Conservation (phyloP, 169 alveolate species). For the Plasmodium cynomolgi region DNA sequence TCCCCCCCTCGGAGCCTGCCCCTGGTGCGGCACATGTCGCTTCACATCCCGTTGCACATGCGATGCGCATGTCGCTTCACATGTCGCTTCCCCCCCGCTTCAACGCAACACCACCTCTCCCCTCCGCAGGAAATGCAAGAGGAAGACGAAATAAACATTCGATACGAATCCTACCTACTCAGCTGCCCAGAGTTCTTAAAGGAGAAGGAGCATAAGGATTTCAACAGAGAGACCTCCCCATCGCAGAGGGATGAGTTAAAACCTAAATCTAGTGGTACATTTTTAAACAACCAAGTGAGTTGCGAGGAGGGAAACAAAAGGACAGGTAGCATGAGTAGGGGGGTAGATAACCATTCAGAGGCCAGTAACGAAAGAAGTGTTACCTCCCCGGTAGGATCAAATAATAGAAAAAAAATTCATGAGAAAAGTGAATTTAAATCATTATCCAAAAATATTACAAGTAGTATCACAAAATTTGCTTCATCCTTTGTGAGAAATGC, state of each 20-base stretch:
- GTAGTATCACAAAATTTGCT: neutral
- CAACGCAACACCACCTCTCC: neutral
- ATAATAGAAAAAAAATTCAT: neutral
- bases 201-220: neutral
- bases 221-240: neutral
- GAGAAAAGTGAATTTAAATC: neutral
- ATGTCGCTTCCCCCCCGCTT: neutral
- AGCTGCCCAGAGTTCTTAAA: neutral
- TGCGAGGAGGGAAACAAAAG: neutral
- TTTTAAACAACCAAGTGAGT: neutral
- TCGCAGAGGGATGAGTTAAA: neutral
- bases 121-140: constrained; percentile 46
- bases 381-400: neutral
- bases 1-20: neutral
- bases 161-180: constrained; percentile 35
- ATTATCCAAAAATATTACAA: neutral
- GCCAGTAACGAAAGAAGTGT: neutral
- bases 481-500: neutral
- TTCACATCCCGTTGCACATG: neutral
- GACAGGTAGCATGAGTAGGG: neutral
- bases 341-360: neutral
- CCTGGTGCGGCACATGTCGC: neutral
- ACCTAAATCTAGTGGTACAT: neutral
- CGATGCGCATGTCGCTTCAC: neutral
- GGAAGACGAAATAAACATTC: constrained; percentile 26